phyloP scores from a whole-genome alignment of 768 basidiomycete species.

The Agaricus sinodeliciosus region DNA sequence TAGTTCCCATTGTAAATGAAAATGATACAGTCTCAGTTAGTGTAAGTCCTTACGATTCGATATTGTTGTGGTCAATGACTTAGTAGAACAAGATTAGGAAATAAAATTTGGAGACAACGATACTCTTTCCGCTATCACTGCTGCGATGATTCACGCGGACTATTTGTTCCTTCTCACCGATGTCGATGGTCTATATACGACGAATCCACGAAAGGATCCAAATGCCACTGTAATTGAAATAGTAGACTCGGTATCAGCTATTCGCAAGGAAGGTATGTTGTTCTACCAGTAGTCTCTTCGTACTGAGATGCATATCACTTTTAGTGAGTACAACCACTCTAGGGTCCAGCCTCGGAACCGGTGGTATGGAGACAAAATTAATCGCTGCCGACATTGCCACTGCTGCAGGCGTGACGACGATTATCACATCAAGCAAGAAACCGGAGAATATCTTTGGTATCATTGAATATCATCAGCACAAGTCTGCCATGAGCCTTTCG shows the following conservation, averaged over 20 bases:
- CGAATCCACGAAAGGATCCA: constrained; percentile 91
- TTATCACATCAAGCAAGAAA: constrained; percentile 80
- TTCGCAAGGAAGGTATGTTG: constrained; percentile 68
- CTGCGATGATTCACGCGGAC: constrained; percentile 96
- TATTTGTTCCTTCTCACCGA: constrained; percentile 96
- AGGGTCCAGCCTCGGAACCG: constrained; percentile 91
- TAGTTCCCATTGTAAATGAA: constrained; percentile 97
- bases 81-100: constrained; percentile 53
- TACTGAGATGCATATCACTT: background rate
- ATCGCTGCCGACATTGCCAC: constrained; percentile 98
- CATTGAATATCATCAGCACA: constrained; percentile 62
- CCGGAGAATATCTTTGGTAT: constrained; percentile 73
- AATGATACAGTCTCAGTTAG: constrained; percentile 98
- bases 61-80: background rate
- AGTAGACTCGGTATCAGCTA: constrained; percentile 76
- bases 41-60: constrained; percentile 42
- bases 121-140: constrained; percentile 93
- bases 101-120: constrained; percentile 99
- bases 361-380: constrained; percentile 98
- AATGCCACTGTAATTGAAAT: constrained; percentile 72
- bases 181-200: constrained; percentile 91
- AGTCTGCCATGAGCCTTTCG: constrained; percentile 29
- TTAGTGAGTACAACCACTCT: constrained; percentile 88
- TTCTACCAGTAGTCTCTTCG: constrained; percentile 1
- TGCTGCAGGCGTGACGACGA: constrained; percentile 87